phyloP scores from a whole-genome alignment of 305 asterid species.

The Rubia balearica region DNA sequence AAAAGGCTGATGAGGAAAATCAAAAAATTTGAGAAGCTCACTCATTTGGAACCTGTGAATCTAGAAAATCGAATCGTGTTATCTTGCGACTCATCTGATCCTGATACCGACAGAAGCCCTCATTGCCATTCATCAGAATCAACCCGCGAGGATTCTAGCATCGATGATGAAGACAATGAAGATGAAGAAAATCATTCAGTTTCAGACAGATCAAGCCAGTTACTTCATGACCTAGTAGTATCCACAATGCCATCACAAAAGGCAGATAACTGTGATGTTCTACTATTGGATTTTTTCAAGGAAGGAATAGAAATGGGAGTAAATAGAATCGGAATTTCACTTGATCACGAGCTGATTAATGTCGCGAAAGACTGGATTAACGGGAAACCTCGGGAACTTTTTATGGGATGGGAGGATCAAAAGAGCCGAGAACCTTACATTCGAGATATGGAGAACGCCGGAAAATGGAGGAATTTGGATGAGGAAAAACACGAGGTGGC shows the following conservation, averaged over 20 bases:
- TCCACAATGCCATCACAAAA: background rate
- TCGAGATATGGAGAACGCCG: constrained; percentile 51
- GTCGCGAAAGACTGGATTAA: constrained; percentile 43
- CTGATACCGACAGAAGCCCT: constrained; percentile 28
- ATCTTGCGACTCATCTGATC: constrained; percentile 30
- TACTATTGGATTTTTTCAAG: constrained; percentile 51
- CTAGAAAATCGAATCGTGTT: constrained; percentile 33
- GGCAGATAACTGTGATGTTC: constrained; percentile 25
- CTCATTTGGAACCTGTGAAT: constrained; percentile 49
- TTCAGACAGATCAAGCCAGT: constrained; percentile 25
- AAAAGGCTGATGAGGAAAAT: constrained; percentile 49
- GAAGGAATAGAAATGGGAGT: constrained; percentile 24
- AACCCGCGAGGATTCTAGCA: constrained; percentile 21
- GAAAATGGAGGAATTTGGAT: constrained; percentile 45
- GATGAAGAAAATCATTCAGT: constrained; percentile 19
- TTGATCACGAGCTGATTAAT: constrained; percentile 23
- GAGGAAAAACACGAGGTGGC: constrained; percentile 47
- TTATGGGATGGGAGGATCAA: constrained; percentile 43
- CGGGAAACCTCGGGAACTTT: constrained; percentile 22
- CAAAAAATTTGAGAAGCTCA: constrained; percentile 47
- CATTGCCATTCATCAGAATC: constrained; percentile 19
- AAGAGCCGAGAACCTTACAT: constrained; percentile 44
- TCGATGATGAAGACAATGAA: constrained; percentile 21
- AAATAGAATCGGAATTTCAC: background rate
- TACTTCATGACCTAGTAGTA: constrained; percentile 35